Evolutionary conservation across 345 rosid genomes (phyloP).

Genomic region (Brassica nigra): DNA sequence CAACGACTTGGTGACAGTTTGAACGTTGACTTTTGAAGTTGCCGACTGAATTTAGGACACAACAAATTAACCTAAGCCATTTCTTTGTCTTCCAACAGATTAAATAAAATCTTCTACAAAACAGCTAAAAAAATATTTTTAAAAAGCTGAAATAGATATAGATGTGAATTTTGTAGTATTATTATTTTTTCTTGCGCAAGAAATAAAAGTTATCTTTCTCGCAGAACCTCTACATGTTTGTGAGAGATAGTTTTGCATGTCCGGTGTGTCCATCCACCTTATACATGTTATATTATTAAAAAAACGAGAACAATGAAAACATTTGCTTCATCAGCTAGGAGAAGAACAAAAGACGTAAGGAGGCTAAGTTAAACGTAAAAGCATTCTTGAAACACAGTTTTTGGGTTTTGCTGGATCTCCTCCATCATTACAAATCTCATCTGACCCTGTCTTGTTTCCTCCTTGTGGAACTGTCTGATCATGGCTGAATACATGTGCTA

Average conservation of each 20-base stretch:
- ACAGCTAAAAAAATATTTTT: background rate
- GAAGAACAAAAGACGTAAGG: slow-evolving; percentile 49
- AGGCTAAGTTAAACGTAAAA: slow-evolving; percentile 42
- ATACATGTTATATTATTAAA: background rate
- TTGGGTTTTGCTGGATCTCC: background rate
- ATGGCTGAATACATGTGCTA: too few species aligned
- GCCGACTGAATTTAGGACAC: too few species aligned
- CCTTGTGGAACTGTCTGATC: too few species aligned
- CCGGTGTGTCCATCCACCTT: background rate
- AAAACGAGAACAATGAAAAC: slow-evolving; percentile 32
- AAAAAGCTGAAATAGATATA: background rate
- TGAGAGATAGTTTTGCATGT: background rate
- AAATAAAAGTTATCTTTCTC: background rate
- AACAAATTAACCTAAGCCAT: background rate
- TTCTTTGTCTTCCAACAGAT: background rate
- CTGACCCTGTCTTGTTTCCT: background rate
- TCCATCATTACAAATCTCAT: slow-evolving; percentile 5
- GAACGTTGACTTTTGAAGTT: too few species aligned
- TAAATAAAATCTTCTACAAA: background rate
- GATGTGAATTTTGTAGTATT: too few species aligned
- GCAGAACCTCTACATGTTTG: background rate
- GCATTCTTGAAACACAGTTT: background rate
- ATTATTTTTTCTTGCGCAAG: background rate
- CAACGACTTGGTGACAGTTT: too few species aligned
- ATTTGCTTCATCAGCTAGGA: slow-evolving; percentile 51